Evolutionary conservation across 805 yeast genomes (phyloP), one percentile per base, ranked within the genome.

Genomic region (Candida maltosa): DNA sequence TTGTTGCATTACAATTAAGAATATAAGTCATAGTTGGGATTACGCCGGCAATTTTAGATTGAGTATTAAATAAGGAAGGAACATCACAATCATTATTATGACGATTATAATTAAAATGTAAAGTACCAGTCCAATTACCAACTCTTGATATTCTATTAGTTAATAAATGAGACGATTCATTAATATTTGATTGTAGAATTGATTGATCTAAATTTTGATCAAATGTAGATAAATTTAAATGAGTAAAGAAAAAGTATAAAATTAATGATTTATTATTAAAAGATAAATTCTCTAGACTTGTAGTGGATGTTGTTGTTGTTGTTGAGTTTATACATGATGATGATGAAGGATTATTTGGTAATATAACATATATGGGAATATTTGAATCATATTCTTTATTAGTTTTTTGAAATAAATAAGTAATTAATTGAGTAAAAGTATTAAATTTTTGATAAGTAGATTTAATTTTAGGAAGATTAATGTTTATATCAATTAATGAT

Each of bases 121-220:
- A 58, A 7, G 69, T 62, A 12, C 70, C 72, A 1, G 70, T 65
- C 72, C 72, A 66, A 12, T 61, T 57, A 52, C 69, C 58, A 41
- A 71, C 60, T 35, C 68, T 51, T n/a, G 57, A 33, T 32, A 66
- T 56, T 31, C 73, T 49, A 34, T 58, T 51, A 17, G 51, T 40
- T 8, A 65, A 49, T 29, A 57, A 42, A 9, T 42, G 24, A n/a
- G 24, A 4, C 7, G 18, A 10, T 23, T 5, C 11, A 12, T 9
- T 21, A 9, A 30, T 10, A 16, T 30, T 6, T 7, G 32, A 21
- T 30, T 30, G 14, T 8, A 19, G n/a, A 4, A 30, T 9, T 11
- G 25, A 12, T 12, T 11, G 11, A 12, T 22, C 25, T 11, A 12
- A 11, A 11, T 12, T 18, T 26, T 33, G 32, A 12, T 33, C 26